Base-by-base conservation (phyloP, 2,329 filamentous ascomycete species). In the Diaporthe helianthi region DNA sequence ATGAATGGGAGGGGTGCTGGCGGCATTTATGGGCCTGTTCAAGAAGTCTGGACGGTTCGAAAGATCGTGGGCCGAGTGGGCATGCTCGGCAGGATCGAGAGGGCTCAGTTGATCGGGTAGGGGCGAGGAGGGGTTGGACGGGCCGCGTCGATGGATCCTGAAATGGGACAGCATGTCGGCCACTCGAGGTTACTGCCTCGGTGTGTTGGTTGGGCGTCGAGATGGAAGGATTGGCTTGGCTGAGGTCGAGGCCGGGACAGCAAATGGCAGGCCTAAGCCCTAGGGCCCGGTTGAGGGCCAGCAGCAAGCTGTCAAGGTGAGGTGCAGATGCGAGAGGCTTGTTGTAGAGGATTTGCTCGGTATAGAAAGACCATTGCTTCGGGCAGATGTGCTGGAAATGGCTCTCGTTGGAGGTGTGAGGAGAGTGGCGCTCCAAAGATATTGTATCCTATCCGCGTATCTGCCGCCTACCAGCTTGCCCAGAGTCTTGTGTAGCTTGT, bases 141-240 rank as follows among this genome's bases (percentile, higher is more conserved):
- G 82, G 58, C 81, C 85, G 75, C 86, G 84, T 74, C 86, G 84
- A 74, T 88, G 86, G 78, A 89, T 88, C 75, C 86, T 85, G 58
- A 88, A 81, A 54, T 72, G 71, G 52, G 61, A 68, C 49, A 69
- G 64, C 71, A 72, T 71, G 22, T 63, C 53, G 67, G 47, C 55
- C 60, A 38, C 13, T 65, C 26, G 24, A 60, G 38, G n/a, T 29
- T 29, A 31, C 24, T 8, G 36, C 41, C n/a, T 67, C 63, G 61
- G 53, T 49, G 53, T 65, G 54, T 46, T 33, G 58, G 53, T 29
- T 54, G 38, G 26, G 52, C 46, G 53, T 61, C 52, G 49, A 36
- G 29, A 29, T n/a, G 52, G 44, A n/a, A 69, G n/a, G 63, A 22
- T 22, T 31, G 41, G 46, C 44, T 44, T 67, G 36, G 53, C 44